Percentiles rank a stretch among this genome's conserved stretches.
These are phyloP conservation scores for Moesziomyces antarcticus DNA, from an alignment of 1,284 basidiomycete genomes.

Conservation along the genomic window DNA sequence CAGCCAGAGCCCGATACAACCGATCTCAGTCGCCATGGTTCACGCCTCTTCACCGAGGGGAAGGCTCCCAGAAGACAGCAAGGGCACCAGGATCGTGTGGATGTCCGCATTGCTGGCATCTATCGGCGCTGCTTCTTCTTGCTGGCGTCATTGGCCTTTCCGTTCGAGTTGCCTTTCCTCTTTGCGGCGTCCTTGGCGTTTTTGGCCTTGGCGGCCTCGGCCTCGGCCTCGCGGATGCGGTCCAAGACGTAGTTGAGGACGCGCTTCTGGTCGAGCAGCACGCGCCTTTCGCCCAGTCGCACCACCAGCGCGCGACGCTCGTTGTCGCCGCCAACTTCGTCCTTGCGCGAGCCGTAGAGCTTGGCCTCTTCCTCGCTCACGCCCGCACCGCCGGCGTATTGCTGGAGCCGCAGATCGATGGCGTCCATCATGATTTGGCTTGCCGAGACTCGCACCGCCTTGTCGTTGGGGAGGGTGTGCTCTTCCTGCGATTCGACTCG, in stretches of 20 bases:
- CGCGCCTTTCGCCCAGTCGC: constrained; percentile 81
- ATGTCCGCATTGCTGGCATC: not conserved
- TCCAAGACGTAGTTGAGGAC: constrained; percentile 45
- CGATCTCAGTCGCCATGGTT: not conserved
- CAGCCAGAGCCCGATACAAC: not conserved
- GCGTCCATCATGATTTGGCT: constrained; percentile 44
- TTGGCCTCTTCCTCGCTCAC: constrained; percentile 73
- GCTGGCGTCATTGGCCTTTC: constrained; percentile 6
- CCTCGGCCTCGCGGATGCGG: constrained; percentile 25
- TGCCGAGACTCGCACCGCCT: constrained; percentile 16
- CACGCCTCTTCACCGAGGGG: not conserved
- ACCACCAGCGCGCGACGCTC: constrained; percentile 77
- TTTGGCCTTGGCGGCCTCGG: constrained; percentile 12
- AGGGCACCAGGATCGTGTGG: too few species aligned
- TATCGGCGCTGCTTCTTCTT: constrained; percentile 37
- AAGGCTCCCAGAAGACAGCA: too few species aligned
- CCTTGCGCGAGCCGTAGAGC: constrained; percentile 54
- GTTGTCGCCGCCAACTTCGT: constrained; percentile 22
- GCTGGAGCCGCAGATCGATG: constrained; percentile 33
- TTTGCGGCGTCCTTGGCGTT: constrained; percentile 27
- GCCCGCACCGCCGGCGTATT: constrained; percentile 27
- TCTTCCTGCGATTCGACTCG: constrained; percentile 71
- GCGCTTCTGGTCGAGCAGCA: constrained; percentile 70
- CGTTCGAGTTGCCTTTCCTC: constrained; percentile 14
- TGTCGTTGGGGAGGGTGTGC: constrained; percentile 16